Evolutionary conservation across 495 filamentous ascomycete species (phyloP).

Genomic region (Neurospora hispaniola): DNA sequence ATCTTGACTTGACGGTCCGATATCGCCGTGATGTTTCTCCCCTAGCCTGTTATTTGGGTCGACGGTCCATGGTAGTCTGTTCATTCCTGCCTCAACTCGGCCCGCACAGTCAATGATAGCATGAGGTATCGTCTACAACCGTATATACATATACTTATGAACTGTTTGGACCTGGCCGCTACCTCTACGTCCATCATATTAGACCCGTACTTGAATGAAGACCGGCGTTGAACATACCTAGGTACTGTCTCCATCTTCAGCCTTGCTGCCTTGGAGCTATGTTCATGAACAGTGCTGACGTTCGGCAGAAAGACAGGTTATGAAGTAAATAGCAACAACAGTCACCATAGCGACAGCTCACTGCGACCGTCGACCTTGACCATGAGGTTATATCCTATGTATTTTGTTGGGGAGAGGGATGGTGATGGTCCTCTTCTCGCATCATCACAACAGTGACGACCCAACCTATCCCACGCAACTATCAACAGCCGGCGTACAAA

Average conservation of each 20-base stretch:
- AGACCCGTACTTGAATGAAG: neutral
- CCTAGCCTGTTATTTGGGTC: too few relatives aligned
- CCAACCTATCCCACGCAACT: neutral
- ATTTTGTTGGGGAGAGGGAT: neutral
- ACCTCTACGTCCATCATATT: neutral
- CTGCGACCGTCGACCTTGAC: neutral
- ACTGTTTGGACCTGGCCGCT: too few relatives aligned
- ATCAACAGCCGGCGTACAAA: neutral
- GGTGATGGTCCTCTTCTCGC: neutral
- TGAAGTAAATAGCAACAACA: neutral
- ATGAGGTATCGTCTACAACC: neutral
- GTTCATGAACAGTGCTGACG: neutral
- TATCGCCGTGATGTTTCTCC: too few relatives aligned
- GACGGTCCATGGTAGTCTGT: too few relatives aligned
- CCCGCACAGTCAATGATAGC: too few relatives aligned
- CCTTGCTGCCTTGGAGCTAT: neutral
- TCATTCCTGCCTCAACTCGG: too few relatives aligned
- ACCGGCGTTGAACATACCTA: neutral
- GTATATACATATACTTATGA: too few relatives aligned
- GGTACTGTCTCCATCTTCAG: neutral
- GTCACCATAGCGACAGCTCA: neutral
- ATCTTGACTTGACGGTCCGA: too few relatives aligned
- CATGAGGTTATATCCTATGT: neutral
- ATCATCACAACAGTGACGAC: neutral
- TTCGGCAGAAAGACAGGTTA: neutral